These are phyloP conservation scores for Priceomyces haplophilus DNA, from an alignment of 805 yeast genomes.

Conservation along the genomic window DNA sequence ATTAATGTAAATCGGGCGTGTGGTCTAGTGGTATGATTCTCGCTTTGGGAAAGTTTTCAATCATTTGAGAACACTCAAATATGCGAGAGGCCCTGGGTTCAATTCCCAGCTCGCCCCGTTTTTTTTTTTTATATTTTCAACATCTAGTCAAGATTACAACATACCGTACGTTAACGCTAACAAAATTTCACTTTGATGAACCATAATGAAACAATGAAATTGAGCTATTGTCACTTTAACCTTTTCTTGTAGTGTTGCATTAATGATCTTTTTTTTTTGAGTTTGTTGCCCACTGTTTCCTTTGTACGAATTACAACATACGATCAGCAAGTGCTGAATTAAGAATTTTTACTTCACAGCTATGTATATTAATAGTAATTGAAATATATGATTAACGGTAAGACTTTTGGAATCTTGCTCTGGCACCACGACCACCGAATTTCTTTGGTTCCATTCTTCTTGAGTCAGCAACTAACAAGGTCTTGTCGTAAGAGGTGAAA, in stretches of 20 bases:
- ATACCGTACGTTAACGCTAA: no score
- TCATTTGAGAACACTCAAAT: slow-evolving; percentile 13
- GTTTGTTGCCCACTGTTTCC: no score
- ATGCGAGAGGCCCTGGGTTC: slow-evolving; percentile 65
- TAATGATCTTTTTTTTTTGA: no score
- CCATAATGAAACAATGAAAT: no score
- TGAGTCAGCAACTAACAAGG: slow-evolving; percentile 98
- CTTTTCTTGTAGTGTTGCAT: no score
- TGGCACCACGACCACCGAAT: slow-evolving; percentile 99
- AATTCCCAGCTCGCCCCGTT: slow-evolving; percentile 51
- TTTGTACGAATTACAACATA: no score
- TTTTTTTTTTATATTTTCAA: slow-evolving; percentile 6
- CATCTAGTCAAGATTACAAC: slow-evolving; percentile 3
- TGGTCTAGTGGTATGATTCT: slow-evolving; percentile 39
- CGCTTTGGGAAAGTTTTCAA: slow-evolving; percentile 27
- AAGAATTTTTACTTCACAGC: slow-evolving; percentile 5
- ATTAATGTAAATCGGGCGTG: slow-evolving; percentile 22
- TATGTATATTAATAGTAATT: slow-evolving; percentile 7
- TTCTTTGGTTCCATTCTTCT: slow-evolving; percentile 99
- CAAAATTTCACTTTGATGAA: no score
- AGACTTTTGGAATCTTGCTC: slow-evolving; percentile 99
- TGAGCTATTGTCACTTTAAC: no score
- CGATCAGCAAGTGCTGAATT: no score
- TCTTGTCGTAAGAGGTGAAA: slow-evolving; percentile 97
- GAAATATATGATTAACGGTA: slow-evolving; percentile 74